Evolutionary conservation across 495 filamentous ascomycete species (phyloP), one percentile per base, ranked within the genome.

Genomic region (Talaromyces adpressus): DNA sequence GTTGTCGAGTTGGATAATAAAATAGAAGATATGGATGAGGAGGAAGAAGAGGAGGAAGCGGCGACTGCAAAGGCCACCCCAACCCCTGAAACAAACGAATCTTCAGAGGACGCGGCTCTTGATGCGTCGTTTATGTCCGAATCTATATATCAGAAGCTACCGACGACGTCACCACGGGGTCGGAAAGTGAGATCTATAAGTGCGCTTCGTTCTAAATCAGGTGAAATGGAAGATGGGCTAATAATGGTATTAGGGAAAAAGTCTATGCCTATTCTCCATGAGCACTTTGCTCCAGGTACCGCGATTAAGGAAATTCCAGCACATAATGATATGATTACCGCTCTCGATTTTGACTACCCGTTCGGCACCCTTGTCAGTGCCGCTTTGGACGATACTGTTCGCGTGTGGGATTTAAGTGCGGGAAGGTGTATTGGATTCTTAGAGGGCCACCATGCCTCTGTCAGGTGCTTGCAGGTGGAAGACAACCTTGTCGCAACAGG

Each of bases 361-460:
- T 98, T 98, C 68, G 94, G 94, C 8, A 93, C 92, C 8, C 86
- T 97, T 87, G 89, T 98, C 16, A 93, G 91, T n/a, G 88, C 95
- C 2, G 92, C 94, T 2, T 77, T 97, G 69, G 95, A 99, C 70
- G 94, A 99, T 75, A 92, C 91, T 2, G 91, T 99, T n/a, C 84
- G 91, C 59, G 94, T 98, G 32, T 99, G 93, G 93, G 95, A 99
- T 74, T 81, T 99, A 63, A 96, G 91, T 70, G 87, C 89, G 7
- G 94, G 95, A 29, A 85, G 93, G 20, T 98, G 95, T 75, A 88
- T 93, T 32, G 94, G 94, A 14, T 70, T 91, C 51, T 80, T 99
- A 29, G 94, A 98, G 71, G 94, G 94, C 16, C 94, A 99, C 69
- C 90, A 95, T 39, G 93, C 93, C 18, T 97, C 94, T 0, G 95